Evolutionary conservation across 441 rosid genomes (phyloP).

Genomic region (Populus hybrid): DNA sequence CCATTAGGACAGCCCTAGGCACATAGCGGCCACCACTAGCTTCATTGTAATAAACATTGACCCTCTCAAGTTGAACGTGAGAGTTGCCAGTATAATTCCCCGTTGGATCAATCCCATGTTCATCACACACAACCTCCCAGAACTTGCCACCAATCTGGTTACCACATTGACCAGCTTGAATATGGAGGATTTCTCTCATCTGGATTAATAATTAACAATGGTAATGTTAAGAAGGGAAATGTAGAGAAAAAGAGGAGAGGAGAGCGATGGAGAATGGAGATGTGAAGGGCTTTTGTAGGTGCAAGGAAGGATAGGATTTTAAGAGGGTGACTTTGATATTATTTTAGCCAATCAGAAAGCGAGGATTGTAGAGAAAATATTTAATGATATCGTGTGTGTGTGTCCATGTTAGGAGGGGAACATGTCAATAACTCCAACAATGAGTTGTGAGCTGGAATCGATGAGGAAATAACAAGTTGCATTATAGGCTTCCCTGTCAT

Average conservation of each 20-base stretch:
- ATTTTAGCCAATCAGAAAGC: background rate
- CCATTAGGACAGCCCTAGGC: slow-evolving; percentile 56
- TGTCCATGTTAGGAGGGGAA: slow-evolving; percentile 36
- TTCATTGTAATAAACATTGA: slow-evolving; percentile 55
- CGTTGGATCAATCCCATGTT: slow-evolving; percentile 47
- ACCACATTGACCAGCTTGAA: slow-evolving; percentile 65
- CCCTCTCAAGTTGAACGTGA: slow-evolving; percentile 46
- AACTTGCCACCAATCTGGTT: slow-evolving; percentile 58
- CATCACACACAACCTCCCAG: slow-evolving; percentile 61
- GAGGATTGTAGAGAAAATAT: slow-evolving; percentile 7
- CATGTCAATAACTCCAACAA: slow-evolving; percentile 32
- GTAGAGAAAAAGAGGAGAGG: background rate
- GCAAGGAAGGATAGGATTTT: slow-evolving; percentile 10
- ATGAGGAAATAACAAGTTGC: slow-evolving; percentile 31
- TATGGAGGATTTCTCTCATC: slow-evolving; percentile 62
- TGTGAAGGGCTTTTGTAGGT: slow-evolving; percentile 29
- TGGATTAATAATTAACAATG: background rate
- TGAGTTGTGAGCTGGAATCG: slow-evolving; percentile 45
- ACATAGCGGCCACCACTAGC: slow-evolving; percentile 54
- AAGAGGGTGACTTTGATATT: slow-evolving; percentile 18
- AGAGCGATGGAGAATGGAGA: slow-evolving; percentile 11
- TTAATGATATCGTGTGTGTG: slow-evolving; percentile 10
- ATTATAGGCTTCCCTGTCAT: slow-evolving; percentile 17
- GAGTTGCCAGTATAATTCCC: slow-evolving; percentile 43
- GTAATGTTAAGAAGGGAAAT: background rate